A percentile compares a stretch with the other conserved stretches of the same genome.
These are phyloP conservation scores for Protea cynaroides DNA, from an alignment of 164 flowering plant species.

Conservation along the genomic window DNA sequence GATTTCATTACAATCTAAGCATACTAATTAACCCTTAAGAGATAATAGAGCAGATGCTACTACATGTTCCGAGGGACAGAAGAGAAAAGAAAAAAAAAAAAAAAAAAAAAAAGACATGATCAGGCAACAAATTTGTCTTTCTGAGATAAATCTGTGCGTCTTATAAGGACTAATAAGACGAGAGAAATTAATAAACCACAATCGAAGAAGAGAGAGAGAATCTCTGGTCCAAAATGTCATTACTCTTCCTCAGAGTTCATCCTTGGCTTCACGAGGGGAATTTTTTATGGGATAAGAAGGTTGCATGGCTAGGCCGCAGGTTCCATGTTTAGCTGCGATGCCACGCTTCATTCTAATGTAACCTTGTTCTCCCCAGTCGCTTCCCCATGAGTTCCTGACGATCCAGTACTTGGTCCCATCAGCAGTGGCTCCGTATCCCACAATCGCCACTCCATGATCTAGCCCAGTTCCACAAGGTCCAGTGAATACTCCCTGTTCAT, in stretches of 20 bases:
- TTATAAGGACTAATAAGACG: too few relatives aligned
- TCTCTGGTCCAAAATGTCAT: neutral
- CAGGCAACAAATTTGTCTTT: too few relatives aligned
- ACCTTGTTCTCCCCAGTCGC: slow-evolving; percentile 86
- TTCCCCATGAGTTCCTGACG: slow-evolving; percentile 84
- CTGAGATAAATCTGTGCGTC: too few relatives aligned
- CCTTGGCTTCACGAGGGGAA: slow-evolving; percentile 40
- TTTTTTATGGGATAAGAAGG: slow-evolving; percentile 75
- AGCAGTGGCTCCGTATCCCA: slow-evolving; percentile 69
- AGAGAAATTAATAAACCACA: too few relatives aligned
- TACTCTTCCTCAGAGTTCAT: slow-evolving; percentile 43
- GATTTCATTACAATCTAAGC: too few relatives aligned
- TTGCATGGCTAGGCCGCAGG: slow-evolving; percentile 19
- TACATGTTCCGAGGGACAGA: too few relatives aligned
- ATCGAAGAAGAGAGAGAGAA: too few relatives aligned
- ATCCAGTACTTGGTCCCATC: slow-evolving; percentile 78
- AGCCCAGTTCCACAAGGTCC: slow-evolving; percentile 66
- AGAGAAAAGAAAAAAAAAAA: too few relatives aligned
- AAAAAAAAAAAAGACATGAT: too few relatives aligned
- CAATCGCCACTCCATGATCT: slow-evolving; percentile 75
- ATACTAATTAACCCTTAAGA: too few relatives aligned
- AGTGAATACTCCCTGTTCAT: slow-evolving; percentile 63
- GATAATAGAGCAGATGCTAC: too few relatives aligned
- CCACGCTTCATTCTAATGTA: slow-evolving; percentile 79
- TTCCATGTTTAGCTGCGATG: slow-evolving; percentile 39